phyloP scores from a whole-genome alignment of 352 stramenopile genomes.

The Pythium sp. region DNA sequence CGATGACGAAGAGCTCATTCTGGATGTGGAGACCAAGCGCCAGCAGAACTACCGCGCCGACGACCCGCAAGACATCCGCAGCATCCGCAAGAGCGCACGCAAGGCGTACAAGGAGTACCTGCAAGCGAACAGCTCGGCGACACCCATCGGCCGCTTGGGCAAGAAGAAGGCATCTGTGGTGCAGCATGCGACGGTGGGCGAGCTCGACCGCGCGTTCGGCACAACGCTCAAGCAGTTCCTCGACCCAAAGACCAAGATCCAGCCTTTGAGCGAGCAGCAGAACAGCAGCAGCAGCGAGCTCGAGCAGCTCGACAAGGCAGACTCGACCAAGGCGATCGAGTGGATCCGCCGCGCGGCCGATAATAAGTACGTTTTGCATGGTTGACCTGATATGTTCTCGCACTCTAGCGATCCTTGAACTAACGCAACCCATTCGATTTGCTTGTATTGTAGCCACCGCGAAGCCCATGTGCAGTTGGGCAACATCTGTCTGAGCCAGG shows the following conservation, averaged over 20 bases:
- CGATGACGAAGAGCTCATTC: conserved; percentile 37
- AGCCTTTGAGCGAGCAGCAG: conserved; percentile 33
- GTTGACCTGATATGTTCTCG: neutral
- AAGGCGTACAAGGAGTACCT: conserved; percentile 77
- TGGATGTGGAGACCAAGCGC: conserved; percentile 72
- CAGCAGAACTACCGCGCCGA: conserved; percentile 36
- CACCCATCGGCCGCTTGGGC: conserved; percentile 11
- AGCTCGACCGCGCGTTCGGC: conserved; percentile 72
- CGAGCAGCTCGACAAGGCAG: conserved; percentile 25
- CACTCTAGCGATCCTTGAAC: too few relatives aligned
- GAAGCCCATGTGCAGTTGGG: conserved; percentile 80
- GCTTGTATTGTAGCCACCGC: conserved; percentile 33
- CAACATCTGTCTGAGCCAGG: conserved; percentile 77
- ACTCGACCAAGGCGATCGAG: conserved; percentile 71
- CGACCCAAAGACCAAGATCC: conserved; percentile 52
- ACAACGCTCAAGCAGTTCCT: conserved; percentile 68
- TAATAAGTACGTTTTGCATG: conserved; percentile 29
- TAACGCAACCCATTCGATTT: neutral
- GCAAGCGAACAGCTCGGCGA: conserved; percentile 31
- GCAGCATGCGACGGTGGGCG: conserved; percentile 42
- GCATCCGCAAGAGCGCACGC: conserved; percentile 76
- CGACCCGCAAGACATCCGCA: conserved; percentile 64
- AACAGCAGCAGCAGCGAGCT: conserved; percentile 23
- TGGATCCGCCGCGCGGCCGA: conserved; percentile 80
- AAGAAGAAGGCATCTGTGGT: conserved; percentile 22